These are phyloP conservation scores for Metarhizium robertsii DNA, from an alignment of 2,329 filamentous ascomycete genomes.

Conservation along the genomic window DNA sequence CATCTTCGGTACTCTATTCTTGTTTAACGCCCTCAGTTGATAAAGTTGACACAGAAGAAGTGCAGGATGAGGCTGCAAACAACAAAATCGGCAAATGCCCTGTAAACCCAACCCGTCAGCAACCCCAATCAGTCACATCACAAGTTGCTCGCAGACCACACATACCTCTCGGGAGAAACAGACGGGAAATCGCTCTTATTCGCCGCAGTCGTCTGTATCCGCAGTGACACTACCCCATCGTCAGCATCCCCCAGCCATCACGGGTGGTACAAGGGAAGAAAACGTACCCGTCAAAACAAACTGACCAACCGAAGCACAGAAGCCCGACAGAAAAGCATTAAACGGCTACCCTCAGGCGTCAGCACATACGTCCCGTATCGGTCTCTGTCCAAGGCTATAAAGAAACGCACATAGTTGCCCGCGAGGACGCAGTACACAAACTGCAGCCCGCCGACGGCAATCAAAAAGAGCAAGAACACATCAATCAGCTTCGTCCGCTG, in stretches of 20 bases:
- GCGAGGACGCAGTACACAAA: constrained; percentile 87
- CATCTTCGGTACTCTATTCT: neutral
- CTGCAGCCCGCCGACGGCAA: constrained; percentile 78
- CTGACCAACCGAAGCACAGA: constrained; percentile 88
- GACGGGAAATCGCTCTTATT: constrained; percentile 70
- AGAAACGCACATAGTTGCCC: constrained; percentile 78
- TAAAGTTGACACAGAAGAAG: constrained; percentile 99
- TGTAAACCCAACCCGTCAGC: constrained; percentile 24
- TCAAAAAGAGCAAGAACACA: constrained; percentile 79
- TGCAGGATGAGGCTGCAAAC: constrained; percentile 92
- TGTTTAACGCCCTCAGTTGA: constrained; percentile 57
- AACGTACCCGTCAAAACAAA: constrained; percentile 84
- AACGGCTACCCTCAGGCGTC: constrained; percentile 58
- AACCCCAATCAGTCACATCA: neutral
- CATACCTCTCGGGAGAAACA: constrained; percentile 71
- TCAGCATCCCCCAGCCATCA: neutral
- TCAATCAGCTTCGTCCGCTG: constrained; percentile 91
- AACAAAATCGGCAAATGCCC: constrained; percentile 92
- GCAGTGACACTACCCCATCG: constrained; percentile 41
- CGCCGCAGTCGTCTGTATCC: constrained; percentile 82
- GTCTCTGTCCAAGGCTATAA: neutral
- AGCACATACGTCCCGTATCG: neutral
- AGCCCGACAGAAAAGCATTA: constrained; percentile 95
- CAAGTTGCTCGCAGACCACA: constrained; percentile 6
- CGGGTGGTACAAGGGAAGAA: neutral